Evolutionary conservation across 257 asterid species (phyloP), one percentile per base, ranked within the genome.

Genomic region (Voacanga thouarsii): DNA sequence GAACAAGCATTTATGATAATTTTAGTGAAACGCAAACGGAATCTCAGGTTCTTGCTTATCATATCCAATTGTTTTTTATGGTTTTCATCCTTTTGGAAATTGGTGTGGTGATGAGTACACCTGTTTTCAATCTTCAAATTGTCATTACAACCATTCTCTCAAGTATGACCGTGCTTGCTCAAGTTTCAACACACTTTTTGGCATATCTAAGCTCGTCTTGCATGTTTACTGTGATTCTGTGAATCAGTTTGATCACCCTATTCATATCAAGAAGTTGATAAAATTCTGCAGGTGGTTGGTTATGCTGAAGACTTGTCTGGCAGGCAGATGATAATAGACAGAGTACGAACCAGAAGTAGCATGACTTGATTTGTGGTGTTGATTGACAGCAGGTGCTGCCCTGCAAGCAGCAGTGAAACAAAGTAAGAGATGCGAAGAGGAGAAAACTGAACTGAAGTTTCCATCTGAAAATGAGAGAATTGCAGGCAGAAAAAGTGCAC

Each of bases 291-390:
- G 97, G 97, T 95, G 56, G 97, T 95, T 83, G 91, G 96, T 68
- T 95, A 95, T 77, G 99, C 96, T 47, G 97, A 95, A 77, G 99
- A 95, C 81, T 83, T 95, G 77, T 93, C 97, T 43, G 99, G 99
- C 45, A 82, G 96, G 85, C 99, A 95, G 86, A 91, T 88, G 99
- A 91, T 95, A 69, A 90, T 95, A 19, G 99, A 95, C 76, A 85
- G 99, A 88, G 96, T 90, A 76, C 92, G 94, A 72, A 88, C 96
- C 28, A 84, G 90, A 84, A 89, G 90, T 75, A 85, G 96, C 90
- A 78, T 84, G 91, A 33, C 78, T 57, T 90, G 85, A 90, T 37
- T 6, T 12, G 1, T 56, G 37, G 7, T n/a, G 49, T 60, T 71
- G 21, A 28, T 71, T 63, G 69, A 12, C 69, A 39, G 73, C 19